phyloP scores from a whole-genome alignment of 495 filamentous ascomycete species.

The Annulohypoxylon nitens region DNA sequence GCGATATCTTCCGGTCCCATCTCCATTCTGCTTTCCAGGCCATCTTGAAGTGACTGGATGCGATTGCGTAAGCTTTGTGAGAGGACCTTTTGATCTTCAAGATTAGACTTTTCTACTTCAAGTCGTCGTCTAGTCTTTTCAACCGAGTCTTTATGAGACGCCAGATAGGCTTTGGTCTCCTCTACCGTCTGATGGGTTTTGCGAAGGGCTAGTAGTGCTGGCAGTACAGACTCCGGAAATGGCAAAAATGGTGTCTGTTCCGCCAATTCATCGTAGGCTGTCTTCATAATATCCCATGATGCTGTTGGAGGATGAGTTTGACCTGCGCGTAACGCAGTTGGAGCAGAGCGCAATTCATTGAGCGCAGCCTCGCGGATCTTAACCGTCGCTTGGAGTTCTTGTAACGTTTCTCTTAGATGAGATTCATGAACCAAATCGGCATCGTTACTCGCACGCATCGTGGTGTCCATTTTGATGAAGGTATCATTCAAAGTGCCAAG shows the following conservation, averaged over 20 bases:
- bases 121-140: constrained; percentile 66
- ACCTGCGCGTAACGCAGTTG: constrained; percentile 34
- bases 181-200: constrained; percentile 72
- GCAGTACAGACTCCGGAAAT: constrained; percentile 72
- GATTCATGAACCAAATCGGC: constrained; percentile 55
- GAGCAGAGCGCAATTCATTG: constrained; percentile 52
- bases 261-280: constrained; percentile 73
- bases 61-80: constrained; percentile 62
- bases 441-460: constrained; percentile 38
- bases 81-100: constrained; percentile 74
- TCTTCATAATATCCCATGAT: constrained; percentile 68
- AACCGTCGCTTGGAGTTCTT: constrained; percentile 73
- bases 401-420: constrained; percentile 73
- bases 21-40: constrained; percentile 68
- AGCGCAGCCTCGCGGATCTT: constrained; percentile 74
- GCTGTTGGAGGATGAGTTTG: constrained; percentile 43
- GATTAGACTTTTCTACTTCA: constrained; percentile 69
- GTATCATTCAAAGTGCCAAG: constrained; percentile 26
- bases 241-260: constrained; percentile 74
- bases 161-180: constrained; percentile 71
- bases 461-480: constrained; percentile 39
- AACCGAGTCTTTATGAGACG: constrained; percentile 67
- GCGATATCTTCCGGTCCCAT: constrained; percentile 69
- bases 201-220: constrained; percentile 76
- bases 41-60: constrained; percentile 65